Base-by-base conservation (phyloP, 2,329 filamentous ascomycete species). In the Colletotrichum navitas region DNA sequence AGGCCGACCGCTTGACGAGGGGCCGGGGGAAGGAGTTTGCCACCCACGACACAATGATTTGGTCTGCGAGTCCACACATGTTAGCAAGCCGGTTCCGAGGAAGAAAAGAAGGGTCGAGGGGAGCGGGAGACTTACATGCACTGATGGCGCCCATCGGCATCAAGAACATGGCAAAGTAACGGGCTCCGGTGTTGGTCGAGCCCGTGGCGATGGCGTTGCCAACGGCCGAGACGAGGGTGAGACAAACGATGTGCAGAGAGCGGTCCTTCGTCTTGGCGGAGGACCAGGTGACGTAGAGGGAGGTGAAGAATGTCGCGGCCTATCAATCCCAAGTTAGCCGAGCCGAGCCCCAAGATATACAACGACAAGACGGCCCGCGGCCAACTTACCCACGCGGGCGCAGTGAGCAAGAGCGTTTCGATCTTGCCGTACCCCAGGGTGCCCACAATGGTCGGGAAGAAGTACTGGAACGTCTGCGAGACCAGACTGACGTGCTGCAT, bases 21-120 rank as follows among this genome's bases (percentile, higher is more conserved):
- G 92, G 91, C 79, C 92, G 92, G 0, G 92, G 91, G 45, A 94
- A 86, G 11, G 92, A 91, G 73, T 93, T 92, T 4, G 89, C 89
- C 43, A 94, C 90, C 75, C 87, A 88, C 0, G 91, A 89, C 56
- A 94, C 91, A 32, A 94, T 87, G 71, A 87, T 87, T 73, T 86
- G 84, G 51, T 86, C 80, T 81, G 66, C 8, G 2, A 11, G 21
- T 24, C 3, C 29, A 34, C 6, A 1, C 5, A 45, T 36, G 10
- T 24, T 10, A 43, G 21, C 1, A 3, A 3, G 52, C 0, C 11
- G 63, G 1, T 7, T 10, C n/a, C 1, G 18, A 16, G 21, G 11
- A 36, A 10, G 47, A 3, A 7, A 14, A 47, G 3, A 54, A 1
- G 11, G 45, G n/a, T n/a, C n/a, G 24, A 12, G 24, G 12, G 47